Conservation (phyloP, 2,329 filamentous ascomycete genomes). For the Raffaelea arxii region DNA sequence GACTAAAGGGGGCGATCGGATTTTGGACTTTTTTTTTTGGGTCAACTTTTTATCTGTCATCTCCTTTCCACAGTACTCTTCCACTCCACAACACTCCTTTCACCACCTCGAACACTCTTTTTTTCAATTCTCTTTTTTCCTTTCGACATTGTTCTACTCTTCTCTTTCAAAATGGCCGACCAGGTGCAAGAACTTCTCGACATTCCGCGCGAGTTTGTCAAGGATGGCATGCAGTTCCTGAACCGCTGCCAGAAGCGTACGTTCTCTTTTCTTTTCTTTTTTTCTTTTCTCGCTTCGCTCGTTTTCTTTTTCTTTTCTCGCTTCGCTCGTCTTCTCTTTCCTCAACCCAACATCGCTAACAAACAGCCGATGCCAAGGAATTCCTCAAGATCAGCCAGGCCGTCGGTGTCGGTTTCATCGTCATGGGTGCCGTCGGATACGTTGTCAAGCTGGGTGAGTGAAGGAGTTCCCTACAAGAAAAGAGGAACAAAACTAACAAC, state of each 20-base stretch:
- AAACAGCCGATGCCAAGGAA: conserved; percentile 40
- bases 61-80: neutral
- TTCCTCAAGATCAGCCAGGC: conserved; percentile 45
- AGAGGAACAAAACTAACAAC: neutral
- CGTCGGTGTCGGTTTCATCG: conserved; percentile 58
- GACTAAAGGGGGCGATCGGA: conserved; percentile 2
- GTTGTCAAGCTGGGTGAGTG: conserved; percentile 57
- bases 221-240: conserved; percentile 52
- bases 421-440: conserved; percentile 63
- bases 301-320: no score
- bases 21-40: neutral
- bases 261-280: no score
- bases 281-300: no score
- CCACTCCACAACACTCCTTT: neutral
- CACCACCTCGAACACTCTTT: conserved; percentile 1
- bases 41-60: neutral
- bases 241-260: conserved; percentile 53
- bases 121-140: neutral
- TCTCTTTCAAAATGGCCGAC: conserved; percentile 45
- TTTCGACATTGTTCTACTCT: neutral
- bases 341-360: no score
- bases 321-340: no score
- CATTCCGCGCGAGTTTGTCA: conserved; percentile 55
- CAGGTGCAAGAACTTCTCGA: conserved; percentile 63
- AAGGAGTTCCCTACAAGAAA: neutral